Conservation (phyloP, 768 basidiomycete genomes). For the Suillus spraguei region DNA sequence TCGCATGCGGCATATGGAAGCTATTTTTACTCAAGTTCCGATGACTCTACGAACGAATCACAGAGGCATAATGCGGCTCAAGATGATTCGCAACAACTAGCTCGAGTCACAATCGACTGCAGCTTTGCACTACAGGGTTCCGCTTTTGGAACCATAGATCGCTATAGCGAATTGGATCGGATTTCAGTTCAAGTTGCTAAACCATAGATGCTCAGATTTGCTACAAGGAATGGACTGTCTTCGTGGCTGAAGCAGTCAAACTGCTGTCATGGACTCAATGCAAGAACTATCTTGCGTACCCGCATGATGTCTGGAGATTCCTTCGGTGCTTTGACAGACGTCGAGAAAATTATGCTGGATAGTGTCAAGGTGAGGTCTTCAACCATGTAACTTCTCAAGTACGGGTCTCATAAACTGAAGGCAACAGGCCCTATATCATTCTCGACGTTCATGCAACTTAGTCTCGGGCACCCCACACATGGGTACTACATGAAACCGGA, state of each 20-base stretch:
- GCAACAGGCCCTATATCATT: slow-evolving; percentile 88
- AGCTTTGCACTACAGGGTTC: neutral
- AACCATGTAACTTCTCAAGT: neutral
- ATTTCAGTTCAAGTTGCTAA: neutral
- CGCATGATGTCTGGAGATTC: slow-evolving; percentile 7
- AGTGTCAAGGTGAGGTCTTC: slow-evolving; percentile 62
- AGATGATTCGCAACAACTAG: too few species aligned
- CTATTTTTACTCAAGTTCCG: neutral
- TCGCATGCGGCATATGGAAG: too few species aligned
- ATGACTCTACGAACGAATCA: neutral
- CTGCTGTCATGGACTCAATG: slow-evolving; percentile 3
- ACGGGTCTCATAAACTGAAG: slow-evolving; percentile 39
- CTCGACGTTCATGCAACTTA: slow-evolving; percentile 89
- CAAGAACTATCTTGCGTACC: neutral
- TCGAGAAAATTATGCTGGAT: slow-evolving; percentile 72
- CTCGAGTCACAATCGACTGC: neutral
- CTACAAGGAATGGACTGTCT: slow-evolving; percentile 9
- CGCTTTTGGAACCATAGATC: slow-evolving; percentile 1
- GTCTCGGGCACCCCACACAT: slow-evolving; percentile 84
- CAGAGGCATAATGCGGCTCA: neutral
- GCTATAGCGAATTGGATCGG: neutral
- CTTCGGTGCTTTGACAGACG: slow-evolving; percentile 32
- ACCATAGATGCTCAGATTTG: slow-evolving; percentile 13
- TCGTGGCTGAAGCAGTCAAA: slow-evolving; percentile 14
- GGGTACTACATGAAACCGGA: slow-evolving; percentile 89